These are phyloP conservation scores for Chytriomyces sp. DNA, from an alignment of 192 early-diverging fungal species.

Conservation along the genomic window DNA sequence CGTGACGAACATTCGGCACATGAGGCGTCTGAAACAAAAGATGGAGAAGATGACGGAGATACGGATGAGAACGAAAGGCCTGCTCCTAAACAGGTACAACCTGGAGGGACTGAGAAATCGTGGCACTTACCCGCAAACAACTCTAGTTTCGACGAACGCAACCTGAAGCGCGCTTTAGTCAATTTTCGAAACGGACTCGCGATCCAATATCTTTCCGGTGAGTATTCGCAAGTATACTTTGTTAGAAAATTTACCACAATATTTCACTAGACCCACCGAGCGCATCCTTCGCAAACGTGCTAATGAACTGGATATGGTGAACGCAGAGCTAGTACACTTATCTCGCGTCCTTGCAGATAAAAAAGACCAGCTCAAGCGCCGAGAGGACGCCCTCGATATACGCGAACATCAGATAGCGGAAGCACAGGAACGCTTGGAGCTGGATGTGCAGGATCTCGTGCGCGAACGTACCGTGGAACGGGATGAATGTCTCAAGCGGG, in stretches of 20 bases:
- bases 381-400: neutral
- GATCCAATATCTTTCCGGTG: constrained; percentile 11
- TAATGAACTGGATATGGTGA: constrained; percentile 19
- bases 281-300: constrained; percentile 2
- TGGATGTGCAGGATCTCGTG: constrained; percentile 12
- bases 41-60: neutral
- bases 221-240: neutral
- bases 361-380: neutral
- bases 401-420: neutral
- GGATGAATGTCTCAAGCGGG: constrained; percentile 19
- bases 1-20: neutral
- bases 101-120: neutral
- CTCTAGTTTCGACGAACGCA: neutral
- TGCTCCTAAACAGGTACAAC: neutral
- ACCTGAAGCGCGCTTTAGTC: neutral
- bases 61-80: neutral
- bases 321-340: constrained; percentile 25
- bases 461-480: neutral
- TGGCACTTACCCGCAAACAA: neutral
- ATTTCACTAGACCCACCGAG: constrained; percentile 9
- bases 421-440: constrained; percentile 14
- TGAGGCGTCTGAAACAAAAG: neutral
- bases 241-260: neutral
- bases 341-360: constrained; percentile 10
- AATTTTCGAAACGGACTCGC: neutral